Evolutionary conservation across 2,329 filamentous ascomycete genomes (phyloP).

Genomic region (Zalaria obscura): DNA sequence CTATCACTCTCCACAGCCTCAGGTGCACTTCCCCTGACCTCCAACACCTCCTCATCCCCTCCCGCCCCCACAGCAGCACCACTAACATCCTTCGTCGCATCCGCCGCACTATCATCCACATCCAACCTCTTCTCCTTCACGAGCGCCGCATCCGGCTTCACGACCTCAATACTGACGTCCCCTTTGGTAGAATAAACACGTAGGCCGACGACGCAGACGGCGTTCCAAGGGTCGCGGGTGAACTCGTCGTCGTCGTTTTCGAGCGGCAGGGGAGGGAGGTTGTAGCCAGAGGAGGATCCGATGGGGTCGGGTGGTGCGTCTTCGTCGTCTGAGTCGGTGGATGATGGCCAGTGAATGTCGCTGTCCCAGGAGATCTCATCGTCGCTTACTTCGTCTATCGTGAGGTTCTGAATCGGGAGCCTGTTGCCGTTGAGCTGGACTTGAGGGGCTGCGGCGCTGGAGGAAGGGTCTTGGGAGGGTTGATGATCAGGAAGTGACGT

Average conservation of each 20-base stretch:
- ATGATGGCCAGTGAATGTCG: not conserved
- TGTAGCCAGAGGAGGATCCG: not conserved
- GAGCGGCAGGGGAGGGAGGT: not conserved
- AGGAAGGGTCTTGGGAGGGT: no score
- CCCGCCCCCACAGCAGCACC: not conserved
- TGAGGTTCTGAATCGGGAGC: not conserved
- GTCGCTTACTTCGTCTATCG: not conserved
- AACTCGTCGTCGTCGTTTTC: constrained; percentile 27
- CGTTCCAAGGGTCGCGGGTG: constrained; percentile 43
- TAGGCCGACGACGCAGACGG: constrained; percentile 43
- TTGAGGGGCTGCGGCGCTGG: not conserved
- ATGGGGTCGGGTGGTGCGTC: not conserved
- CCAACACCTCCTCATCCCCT: not conserved
- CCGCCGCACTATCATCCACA: not conserved
- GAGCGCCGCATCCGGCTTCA: not conserved
- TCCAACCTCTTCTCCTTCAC: not conserved
- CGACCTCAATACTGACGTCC: constrained; percentile 37
- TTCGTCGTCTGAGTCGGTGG: constrained; percentile 12
- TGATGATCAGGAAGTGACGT: no score
- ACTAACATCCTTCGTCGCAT: not conserved
- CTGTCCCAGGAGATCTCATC: not conserved
- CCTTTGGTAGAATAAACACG: constrained; percentile 40
- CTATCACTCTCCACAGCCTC: not conserved
- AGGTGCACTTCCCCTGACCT: not conserved
- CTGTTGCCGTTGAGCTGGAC: not conserved